These are phyloP conservation scores for Yamagishiella unicocca DNA, from an alignment of 139 green algal species.

Conservation along the genomic window DNA sequence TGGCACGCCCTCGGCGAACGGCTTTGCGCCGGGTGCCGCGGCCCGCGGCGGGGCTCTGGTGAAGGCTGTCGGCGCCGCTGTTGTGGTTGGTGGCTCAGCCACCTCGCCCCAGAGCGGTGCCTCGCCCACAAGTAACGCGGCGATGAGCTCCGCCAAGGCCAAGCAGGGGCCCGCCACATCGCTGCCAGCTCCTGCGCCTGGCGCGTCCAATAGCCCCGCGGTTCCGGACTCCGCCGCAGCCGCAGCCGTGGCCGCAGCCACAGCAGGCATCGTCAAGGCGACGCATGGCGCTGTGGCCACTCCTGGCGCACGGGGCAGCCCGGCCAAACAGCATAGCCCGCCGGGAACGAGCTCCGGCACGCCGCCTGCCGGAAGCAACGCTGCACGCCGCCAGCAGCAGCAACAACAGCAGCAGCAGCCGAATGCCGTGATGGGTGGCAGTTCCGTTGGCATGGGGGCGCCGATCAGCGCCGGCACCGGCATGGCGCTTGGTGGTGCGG, in stretches of 20 bases:
- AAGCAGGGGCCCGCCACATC: neutral
- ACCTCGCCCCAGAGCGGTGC: neutral
- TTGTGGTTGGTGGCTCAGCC: neutral
- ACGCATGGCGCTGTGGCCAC: neutral
- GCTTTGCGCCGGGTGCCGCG: neutral
- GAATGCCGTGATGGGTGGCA: no score
- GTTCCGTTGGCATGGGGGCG: no score
- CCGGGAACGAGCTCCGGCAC: neutral
- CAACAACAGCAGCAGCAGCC: neutral
- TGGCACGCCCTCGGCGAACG: neutral
- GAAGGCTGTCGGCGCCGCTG: neutral
- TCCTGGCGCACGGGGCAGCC: neutral
- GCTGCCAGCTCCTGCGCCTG: neutral
- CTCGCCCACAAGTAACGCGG: neutral
- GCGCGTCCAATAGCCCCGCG: neutral
- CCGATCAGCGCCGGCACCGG: no score
- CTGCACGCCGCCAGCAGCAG: constrained; percentile 7
- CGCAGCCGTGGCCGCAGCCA: constrained; percentile 29
- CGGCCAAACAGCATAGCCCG: neutral
- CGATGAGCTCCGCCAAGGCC: neutral
- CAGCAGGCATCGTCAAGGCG: constrained; percentile 34
- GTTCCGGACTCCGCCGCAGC: neutral
- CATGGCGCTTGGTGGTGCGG: no score
- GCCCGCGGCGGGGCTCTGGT: neutral
- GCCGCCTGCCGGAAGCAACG: neutral